Base-by-base conservation (phyloP, 352 stramenopile genomes). In the Peronospora tabacina region DNA sequence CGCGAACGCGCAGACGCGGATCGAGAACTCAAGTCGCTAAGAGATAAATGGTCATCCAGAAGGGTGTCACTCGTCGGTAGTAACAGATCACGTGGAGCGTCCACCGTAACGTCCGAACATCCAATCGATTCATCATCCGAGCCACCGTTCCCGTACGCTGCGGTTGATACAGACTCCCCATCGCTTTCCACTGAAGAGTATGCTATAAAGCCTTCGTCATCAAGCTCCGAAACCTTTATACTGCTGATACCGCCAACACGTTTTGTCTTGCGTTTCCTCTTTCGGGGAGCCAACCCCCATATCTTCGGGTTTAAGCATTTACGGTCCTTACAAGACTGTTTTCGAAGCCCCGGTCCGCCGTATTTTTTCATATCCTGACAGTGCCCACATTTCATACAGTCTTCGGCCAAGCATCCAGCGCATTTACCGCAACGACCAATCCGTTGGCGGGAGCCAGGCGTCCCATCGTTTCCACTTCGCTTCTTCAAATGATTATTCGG, bases 351-450 rank as follows among this genome's bases (percentile, higher is more conserved):
- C 16, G 83, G 83, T 7, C 83, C 83, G 20, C 83, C 83, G 30
- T 92, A 94, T 43, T 94, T 94, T 47, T 91, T 92, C 83, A 92
- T 94, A 46, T 94, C 83, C 52, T 91, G 77, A 45, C 83, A 94
- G 29, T 92, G 82, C 0, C 77, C 82, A 52, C 83, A 94, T 49
- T 75, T 74, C 82, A 92, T 89, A 58, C 83, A 94, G 32, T 94
- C 83, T 11, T 82, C 77, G 4, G 81, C 58, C 28, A 90, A 58
- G 24, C 83, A 94, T 6, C 83, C 83, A 17, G 67, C 42, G 45
- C 83, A 94, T 53, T 82, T 84, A 11, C 82, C 82, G 36, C 83
- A 94, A 19, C 83, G 69, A 35, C 68, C 83, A 41, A 94, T 82
- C 13, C 82, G 63, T 42, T 91, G 82, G 10, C 80, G 64, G 7